A percentile compares a stretch with the other conserved stretches of the same genome.
phyloP scores from a whole-genome alignment of 352 stramenopile species.

The Plasmopara viticola region DNA sequence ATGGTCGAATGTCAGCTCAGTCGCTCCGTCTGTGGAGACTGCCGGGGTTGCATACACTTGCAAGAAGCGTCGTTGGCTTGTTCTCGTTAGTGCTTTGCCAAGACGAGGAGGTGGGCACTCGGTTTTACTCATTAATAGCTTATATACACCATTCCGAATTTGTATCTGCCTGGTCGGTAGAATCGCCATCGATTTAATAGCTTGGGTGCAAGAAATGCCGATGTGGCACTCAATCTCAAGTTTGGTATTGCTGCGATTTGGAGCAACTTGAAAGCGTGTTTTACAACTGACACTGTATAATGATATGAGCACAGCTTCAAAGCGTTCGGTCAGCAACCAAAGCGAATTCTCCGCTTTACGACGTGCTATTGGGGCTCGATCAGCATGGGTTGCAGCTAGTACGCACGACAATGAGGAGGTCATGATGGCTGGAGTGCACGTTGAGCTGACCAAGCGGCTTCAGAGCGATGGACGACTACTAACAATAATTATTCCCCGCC shows the following conservation, averaged over 20 bases:
- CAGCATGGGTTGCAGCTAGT: constrained; percentile 49
- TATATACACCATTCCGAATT: not conserved
- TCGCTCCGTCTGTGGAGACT: constrained; percentile 51
- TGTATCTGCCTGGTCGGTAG: constrained; percentile 16
- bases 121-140: too few species aligned
- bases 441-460: constrained; percentile 13
- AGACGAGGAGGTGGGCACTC: constrained; percentile 31
- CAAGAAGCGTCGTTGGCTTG: constrained; percentile 18
- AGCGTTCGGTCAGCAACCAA: constrained; percentile 4
- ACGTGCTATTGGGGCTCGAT: constrained; percentile 21
- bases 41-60: constrained; percentile 24
- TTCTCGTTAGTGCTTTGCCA: constrained; percentile 66
- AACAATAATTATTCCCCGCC: constrained; percentile 51
- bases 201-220: constrained; percentile 32
- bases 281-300: not conserved
- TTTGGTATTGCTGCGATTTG: constrained; percentile 37
- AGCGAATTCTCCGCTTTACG: constrained; percentile 3
- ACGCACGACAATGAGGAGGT: constrained; percentile 66
- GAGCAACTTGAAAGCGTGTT: too few species aligned
- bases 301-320: constrained; percentile 12
- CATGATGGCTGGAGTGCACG: constrained; percentile 38
- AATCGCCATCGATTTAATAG: constrained; percentile 37
- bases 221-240: constrained; percentile 55
- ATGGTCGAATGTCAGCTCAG: constrained; percentile 49
- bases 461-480: constrained; percentile 18